Percentiles rank a stretch among this genome's conserved stretches.
Evolutionary conservation across 2,329 filamentous ascomycete genomes (phyloP).

Genomic region (Tolypocladium guangdongense): DNA sequence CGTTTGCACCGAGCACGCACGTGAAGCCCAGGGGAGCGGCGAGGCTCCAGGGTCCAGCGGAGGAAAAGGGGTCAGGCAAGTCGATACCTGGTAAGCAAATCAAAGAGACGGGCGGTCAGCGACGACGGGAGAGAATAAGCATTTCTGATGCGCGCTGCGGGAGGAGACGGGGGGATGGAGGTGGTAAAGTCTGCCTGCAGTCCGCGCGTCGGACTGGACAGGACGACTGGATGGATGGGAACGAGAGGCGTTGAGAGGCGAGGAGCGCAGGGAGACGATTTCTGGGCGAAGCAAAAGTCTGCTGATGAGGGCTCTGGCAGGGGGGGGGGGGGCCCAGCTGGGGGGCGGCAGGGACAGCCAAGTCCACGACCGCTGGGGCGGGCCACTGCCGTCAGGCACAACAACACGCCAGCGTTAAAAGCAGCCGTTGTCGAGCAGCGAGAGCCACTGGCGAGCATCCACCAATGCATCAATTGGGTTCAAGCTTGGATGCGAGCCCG

Average conservation of each 20-base stretch:
- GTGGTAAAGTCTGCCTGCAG: background rate
- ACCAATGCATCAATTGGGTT: background rate
- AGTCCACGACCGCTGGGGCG: background rate
- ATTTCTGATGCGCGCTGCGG: constrained; percentile 8
- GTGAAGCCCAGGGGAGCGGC: constrained; percentile 8
- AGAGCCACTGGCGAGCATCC: background rate
- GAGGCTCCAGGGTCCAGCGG: constrained; percentile 6
- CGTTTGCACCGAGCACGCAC: constrained; percentile 2
- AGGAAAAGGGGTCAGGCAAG: constrained; percentile 6
- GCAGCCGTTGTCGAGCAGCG: background rate
- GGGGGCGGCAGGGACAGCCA: constrained; percentile 2
- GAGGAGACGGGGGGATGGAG: background rate
- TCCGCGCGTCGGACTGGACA: background rate
- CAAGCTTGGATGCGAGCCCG: background rate
- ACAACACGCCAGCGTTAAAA: background rate
- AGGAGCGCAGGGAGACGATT: constrained; percentile 1
- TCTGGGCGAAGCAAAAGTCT: constrained; percentile 11
- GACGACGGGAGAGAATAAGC: constrained; percentile 8
- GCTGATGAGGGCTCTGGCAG: constrained; percentile 7
- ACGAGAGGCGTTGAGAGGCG: background rate
- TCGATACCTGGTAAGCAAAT: constrained; percentile 4
- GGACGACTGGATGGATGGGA: constrained; percentile 1
- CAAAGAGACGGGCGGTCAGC: constrained; percentile 9
- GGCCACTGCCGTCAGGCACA: background rate
- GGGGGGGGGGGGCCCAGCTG: constrained; percentile 3